Evolutionary conservation across 2,329 filamentous ascomycete species (phyloP).

Genomic region (Plenodomus tracheiphilus): DNA sequence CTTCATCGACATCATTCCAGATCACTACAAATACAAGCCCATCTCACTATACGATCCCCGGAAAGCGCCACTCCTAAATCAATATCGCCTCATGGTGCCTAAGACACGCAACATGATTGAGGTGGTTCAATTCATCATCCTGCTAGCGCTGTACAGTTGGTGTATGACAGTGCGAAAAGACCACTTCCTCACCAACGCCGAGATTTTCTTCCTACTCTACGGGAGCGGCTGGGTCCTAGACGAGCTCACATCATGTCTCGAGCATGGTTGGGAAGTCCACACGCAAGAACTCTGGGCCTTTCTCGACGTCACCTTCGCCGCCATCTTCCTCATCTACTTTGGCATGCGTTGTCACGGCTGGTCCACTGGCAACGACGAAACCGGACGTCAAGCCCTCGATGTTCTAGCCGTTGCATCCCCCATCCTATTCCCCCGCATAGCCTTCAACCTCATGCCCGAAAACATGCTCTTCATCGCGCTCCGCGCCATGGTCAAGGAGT

Average conservation of each 20-base stretch:
- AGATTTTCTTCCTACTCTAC: slow-evolving; percentile 72
- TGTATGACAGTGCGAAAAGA: slow-evolving; percentile 72
- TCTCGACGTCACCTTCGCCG: slow-evolving; percentile 76
- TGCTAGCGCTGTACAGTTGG: slow-evolving; percentile 69
- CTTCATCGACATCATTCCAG: slow-evolving; percentile 81
- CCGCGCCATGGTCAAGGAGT: slow-evolving; percentile 83
- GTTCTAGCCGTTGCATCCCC: slow-evolving; percentile 79
- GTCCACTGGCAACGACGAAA: slow-evolving; percentile 52
- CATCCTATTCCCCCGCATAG: slow-evolving; percentile 74
- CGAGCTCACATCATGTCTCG: slow-evolving; percentile 74
- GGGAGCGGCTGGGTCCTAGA: slow-evolving; percentile 78
- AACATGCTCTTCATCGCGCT: slow-evolving; percentile 83
- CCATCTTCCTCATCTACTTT: slow-evolving; percentile 71
- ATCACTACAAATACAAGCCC: slow-evolving; percentile 82
- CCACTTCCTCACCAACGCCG: slow-evolving; percentile 59
- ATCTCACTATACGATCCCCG: slow-evolving; percentile 80
- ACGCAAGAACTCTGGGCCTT: slow-evolving; percentile 90
- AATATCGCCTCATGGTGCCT: slow-evolving; percentile 83
- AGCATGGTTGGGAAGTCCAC: slow-evolving; percentile 79
- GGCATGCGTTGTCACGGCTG: slow-evolving; percentile 68
- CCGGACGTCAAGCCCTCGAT: slow-evolving; percentile 71
- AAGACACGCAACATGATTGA: slow-evolving; percentile 77
- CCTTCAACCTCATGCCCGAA: slow-evolving; percentile 81
- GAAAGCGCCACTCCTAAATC: slow-evolving; percentile 75
- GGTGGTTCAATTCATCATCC: slow-evolving; percentile 70